Base-by-base conservation (phyloP, 2,329 filamentous ascomycete genomes). In the Colletotrichum sojae region DNA sequence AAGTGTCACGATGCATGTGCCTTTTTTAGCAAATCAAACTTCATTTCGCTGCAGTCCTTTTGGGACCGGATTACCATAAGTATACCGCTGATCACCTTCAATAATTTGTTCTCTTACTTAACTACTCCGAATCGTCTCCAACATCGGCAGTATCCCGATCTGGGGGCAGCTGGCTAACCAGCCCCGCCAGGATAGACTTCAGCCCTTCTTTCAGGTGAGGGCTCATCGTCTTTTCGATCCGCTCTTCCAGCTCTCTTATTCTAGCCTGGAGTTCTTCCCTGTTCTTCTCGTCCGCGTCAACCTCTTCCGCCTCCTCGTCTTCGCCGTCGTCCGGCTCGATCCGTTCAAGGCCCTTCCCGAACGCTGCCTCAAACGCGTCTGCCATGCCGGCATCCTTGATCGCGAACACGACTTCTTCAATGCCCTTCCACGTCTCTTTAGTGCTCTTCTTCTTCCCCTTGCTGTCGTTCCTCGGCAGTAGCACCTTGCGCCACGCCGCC, bases 351-450 rank as follows among this genome's bases (percentile, higher is more conserved):
- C 77, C 78, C 31, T 80, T 76, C 0, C 83, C 85, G 75, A 88
- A 89, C 0, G 80, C 83, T 5, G 73, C 72, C 9, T 81, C 80
- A 72, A 91, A 91, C 0, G 84, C 82, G 13, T 78, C 78, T 0
- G 88, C 86, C 81, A 89, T 84, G 4, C 80, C 81, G 0, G 74
- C 71, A 66, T 89, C 85, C 12, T 83, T 83, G 71, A 91, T 87
- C 0, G 89, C 89, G 75, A 91, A 91, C 0, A 89, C 79, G 4
- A 91, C 78, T 9, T 89, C 83, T 51, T 86, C 79, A 53, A 90
- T 74, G 0, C 79, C 75, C 2, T 78, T 73, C 85, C 86, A 85
- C 6, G 70, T 64, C 56, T 80, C 75, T 16, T 67, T 74, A 73
- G 57, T 70, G 48, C 67, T 75, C 74, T 71, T 75, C 70, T 55